phyloP scores from a whole-genome alignment of 2,329 filamentous ascomycete species.

The Colletotrichum caudatum region DNA sequence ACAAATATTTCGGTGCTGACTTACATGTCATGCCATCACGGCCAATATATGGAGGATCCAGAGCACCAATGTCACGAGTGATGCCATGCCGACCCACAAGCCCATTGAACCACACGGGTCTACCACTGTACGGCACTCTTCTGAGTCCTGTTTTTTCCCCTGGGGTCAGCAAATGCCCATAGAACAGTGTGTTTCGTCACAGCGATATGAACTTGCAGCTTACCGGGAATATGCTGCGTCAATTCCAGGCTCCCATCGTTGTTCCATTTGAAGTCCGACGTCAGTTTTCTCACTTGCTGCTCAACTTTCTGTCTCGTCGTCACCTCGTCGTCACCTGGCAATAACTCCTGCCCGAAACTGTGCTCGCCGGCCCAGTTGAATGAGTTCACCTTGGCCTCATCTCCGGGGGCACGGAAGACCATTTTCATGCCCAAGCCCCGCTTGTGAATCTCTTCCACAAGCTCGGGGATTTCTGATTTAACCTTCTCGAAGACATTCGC shows the following conservation, averaged over 20 bases:
- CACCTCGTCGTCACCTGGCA: conserved; percentile 41
- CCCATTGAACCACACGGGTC: conserved; percentile 42
- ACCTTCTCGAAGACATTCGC: conserved; percentile 39
- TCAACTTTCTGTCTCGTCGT: conserved; percentile 35
- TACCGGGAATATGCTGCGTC: conserved; percentile 41
- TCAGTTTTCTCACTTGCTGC: conserved; percentile 40
- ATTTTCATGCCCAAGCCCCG: conserved; percentile 44
- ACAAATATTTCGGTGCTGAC: no score
- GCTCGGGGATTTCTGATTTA: conserved; percentile 38
- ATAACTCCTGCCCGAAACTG: conserved; percentile 48
- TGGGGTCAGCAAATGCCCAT: not conserved
- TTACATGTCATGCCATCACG: conserved; percentile 41
- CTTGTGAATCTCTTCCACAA: conserved; percentile 38
- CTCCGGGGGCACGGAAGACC: conserved; percentile 42
- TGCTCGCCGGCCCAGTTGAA: conserved; percentile 42
- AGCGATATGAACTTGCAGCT: not conserved
- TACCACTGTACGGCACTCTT: conserved; percentile 30
- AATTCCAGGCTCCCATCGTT: conserved; percentile 40
- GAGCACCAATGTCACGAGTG: conserved; percentile 41
- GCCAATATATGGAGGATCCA: conserved; percentile 41
- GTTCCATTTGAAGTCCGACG: conserved; percentile 38
- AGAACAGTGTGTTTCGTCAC: not conserved
- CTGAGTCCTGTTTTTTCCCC: conserved; percentile 11
- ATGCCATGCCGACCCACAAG: conserved; percentile 41
- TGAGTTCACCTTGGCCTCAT: conserved; percentile 40